Evolutionary conservation across 129 eudicot genomes (phyloP), one percentile per base, ranked within the genome.

Genomic region (Glebionis coronaria): DNA sequence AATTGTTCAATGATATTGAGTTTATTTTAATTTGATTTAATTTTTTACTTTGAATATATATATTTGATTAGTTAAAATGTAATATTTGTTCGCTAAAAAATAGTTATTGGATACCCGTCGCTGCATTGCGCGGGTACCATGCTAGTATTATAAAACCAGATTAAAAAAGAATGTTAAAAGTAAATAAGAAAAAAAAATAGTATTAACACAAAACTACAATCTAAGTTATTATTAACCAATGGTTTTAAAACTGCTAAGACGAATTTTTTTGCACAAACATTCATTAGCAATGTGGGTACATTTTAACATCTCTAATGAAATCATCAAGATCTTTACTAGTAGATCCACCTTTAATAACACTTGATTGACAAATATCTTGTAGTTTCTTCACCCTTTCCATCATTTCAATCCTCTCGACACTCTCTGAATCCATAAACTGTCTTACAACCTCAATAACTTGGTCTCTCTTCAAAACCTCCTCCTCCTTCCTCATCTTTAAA

Each of bases 341-440:
- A 1, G 82, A 64, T n/a, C 83, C 78, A 18, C 74, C 80, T 45
- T 62, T 44, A 1, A 15, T 68, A 14, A 73, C 42, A 11, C 72
- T 76, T 19, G 44, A 56, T 14, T n/a, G 56, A 50, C 82, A 79
- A 29, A 70, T 67, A 12, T 62, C 13, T 35, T 54, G 61, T 9
- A 83, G 1, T 16, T 73, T 61, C 42, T 81, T 51, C n/a, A 69
- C 76, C 42, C 76, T 65, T 71, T 63, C 51, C 60, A 74, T 67
- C 82, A 79, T 64, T 53, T 52, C 81, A 31, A 61, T 60, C 74
- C 77, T 74, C 65, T 78, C 79, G 0, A 70, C 75, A 57, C 72
- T 68, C 45, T 73, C 42, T 3, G 53, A 20, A 53, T 87, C 83
- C 87, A 83, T 83, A 72, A 87, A 76, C 61, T 61, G 58, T 3